Percentiles rank a stretch among this genome's conserved stretches.
These are phyloP conservation scores for Fagopyrum esculentum DNA, from an alignment of 148 eudicot species.

Conservation along the genomic window DNA sequence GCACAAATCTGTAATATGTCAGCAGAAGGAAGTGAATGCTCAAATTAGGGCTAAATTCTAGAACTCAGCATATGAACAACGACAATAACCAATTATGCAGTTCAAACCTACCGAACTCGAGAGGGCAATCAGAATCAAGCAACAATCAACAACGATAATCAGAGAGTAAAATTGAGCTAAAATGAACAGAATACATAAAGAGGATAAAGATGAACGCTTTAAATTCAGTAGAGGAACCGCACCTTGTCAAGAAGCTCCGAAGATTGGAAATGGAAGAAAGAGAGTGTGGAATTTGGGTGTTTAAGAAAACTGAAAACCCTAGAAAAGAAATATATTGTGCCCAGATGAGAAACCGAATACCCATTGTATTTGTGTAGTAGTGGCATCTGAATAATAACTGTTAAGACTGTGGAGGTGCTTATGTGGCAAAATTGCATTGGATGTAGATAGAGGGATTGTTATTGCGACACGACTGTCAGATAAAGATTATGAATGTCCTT, in stretches of 20 bases:
- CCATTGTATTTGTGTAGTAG: background rate
- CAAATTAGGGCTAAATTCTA: background rate
- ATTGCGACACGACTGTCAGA: no score
- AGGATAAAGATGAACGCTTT: background rate
- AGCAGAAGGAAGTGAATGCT: background rate
- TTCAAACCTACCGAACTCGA: background rate
- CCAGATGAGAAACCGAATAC: background rate
- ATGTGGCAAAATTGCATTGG: background rate
- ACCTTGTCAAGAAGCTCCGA: background rate
- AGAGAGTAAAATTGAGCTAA: background rate
- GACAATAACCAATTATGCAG: background rate
- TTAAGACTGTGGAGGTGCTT: background rate
- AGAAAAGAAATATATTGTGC: background rate
- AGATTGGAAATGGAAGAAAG: background rate
- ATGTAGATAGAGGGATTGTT: background rate
- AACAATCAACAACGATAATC: background rate
- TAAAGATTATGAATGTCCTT: no score
- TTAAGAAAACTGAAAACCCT: background rate
- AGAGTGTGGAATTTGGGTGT: background rate
- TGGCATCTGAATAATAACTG: conserved; percentile 8
- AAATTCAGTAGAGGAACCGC: background rate
- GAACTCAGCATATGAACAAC: background rate
- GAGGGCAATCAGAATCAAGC: background rate
- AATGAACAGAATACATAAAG: background rate
- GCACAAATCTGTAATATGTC: background rate